These are phyloP conservation scores for Heritiera littoralis DNA, from an alignment of 345 rosid genomes.

Conservation along the genomic window DNA sequence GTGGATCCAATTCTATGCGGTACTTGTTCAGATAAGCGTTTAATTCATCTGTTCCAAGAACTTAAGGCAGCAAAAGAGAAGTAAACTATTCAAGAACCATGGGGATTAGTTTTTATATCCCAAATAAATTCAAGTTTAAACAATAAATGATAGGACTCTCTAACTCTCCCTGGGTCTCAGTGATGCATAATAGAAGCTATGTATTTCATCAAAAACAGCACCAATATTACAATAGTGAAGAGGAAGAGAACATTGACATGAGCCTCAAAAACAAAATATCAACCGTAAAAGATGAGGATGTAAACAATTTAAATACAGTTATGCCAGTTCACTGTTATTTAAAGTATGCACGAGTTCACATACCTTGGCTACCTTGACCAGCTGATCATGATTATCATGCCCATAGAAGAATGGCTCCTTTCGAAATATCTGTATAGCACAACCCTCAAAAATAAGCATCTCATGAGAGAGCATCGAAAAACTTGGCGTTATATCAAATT, in stretches of 20 bases:
- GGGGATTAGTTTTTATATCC: background rate
- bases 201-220: slow-evolving; percentile 1
- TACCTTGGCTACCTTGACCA: slow-evolving; percentile 98
- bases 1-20: slow-evolving; percentile 87
- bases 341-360: slow-evolving; percentile 16
- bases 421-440: slow-evolving; percentile 78
- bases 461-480: slow-evolving; percentile 21
- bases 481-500: slow-evolving; percentile 24
- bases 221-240: background rate
- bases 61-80: slow-evolving; percentile 41
- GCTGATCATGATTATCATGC: slow-evolving; percentile 95
- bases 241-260: background rate
- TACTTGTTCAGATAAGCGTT: slow-evolving; percentile 77
- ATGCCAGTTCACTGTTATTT: background rate
- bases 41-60: slow-evolving; percentile 92
- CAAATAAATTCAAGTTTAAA: background rate
- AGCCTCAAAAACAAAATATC: background rate
- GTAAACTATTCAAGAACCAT: background rate
- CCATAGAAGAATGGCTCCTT: slow-evolving; percentile 99
- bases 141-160: background rate
- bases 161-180: background rate
- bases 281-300: background rate
- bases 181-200: background rate
- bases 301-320: background rate
- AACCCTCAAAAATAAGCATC: slow-evolving; percentile 38